Conservation (phyloP, 306 rosid species). For the Psophocarpus tetragonolobus region DNA sequence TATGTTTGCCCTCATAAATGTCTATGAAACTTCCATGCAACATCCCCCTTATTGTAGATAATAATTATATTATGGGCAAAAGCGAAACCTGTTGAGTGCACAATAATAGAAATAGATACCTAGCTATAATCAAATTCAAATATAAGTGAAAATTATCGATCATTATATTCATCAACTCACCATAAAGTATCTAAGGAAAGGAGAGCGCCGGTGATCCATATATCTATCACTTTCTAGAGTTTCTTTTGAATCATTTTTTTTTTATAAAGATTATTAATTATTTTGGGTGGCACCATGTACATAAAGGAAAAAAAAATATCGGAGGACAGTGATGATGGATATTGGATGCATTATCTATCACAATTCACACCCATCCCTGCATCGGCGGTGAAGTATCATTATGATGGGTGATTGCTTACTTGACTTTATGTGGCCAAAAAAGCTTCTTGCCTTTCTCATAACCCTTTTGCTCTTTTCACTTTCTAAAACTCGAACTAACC, state of each 20-base stretch:
- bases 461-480: slow-evolving; percentile 48
- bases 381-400: slow-evolving; percentile 72
- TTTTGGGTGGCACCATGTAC: slow-evolving; percentile 33
- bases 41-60: slow-evolving; percentile 32
- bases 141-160: slow-evolving; percentile 42
- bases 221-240: slow-evolving; percentile 45
- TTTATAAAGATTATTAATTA: slow-evolving; percentile 16
- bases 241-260: slow-evolving; percentile 45
- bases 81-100: slow-evolving; percentile 62
- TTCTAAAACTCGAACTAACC: slow-evolving; percentile 57
- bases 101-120: slow-evolving; percentile 51
- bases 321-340: slow-evolving; percentile 81
- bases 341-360: slow-evolving; percentile 80
- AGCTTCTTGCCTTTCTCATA: slow-evolving; percentile 73
- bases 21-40: slow-evolving; percentile 50
- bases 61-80: slow-evolving; percentile 38
- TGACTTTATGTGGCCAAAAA: slow-evolving; percentile 70
- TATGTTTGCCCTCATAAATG: slow-evolving; percentile 11
- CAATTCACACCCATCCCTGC: slow-evolving; percentile 42
- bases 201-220: slow-evolving; percentile 12
- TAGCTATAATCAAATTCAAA: slow-evolving; percentile 32
- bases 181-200: slow-evolving; percentile 40
- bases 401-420: slow-evolving; percentile 64
- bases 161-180: slow-evolving; percentile 44
- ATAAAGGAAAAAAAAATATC: slow-evolving; percentile 43